These are phyloP conservation scores for Pyrenophora seminiperda DNA, from an alignment of 2,329 filamentous ascomycete genomes.

Conservation along the genomic window DNA sequence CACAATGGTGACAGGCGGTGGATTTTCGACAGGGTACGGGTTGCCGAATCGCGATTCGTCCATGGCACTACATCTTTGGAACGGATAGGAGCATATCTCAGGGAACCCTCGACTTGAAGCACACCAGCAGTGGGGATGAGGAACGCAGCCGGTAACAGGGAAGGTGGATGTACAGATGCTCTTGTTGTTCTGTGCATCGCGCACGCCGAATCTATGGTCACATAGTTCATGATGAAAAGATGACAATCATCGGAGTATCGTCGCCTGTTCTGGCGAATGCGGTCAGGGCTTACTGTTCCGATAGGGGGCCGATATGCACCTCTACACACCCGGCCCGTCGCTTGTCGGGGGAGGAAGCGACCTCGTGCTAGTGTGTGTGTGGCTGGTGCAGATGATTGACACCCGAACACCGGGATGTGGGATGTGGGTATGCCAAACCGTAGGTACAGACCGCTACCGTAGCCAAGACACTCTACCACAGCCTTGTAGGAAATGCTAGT, in stretches of 20 bases:
- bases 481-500: neutral
- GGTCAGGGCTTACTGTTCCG: slow-evolving; percentile 5
- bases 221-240: slow-evolving; percentile 9
- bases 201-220: slow-evolving; percentile 7
- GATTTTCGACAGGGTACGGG: slow-evolving; percentile 1
- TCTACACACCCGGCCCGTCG: neutral
- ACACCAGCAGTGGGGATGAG: slow-evolving; percentile 10
- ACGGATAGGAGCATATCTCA: slow-evolving; percentile 1
- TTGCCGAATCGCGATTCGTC: slow-evolving; percentile 1
- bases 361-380: slow-evolving; percentile 9
- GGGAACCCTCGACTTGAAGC: slow-evolving; percentile 5
- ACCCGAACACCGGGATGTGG: slow-evolving; percentile 1
- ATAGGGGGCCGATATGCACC: slow-evolving; percentile 1
- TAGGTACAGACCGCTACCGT: slow-evolving; percentile 7
- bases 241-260: slow-evolving; percentile 5
- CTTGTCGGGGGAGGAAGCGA: neutral
- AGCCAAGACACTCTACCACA: neutral
- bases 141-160: neutral
- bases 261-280: slow-evolving; percentile 4
- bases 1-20: slow-evolving; percentile 11
- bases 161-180: neutral
- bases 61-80: neutral
- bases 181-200: slow-evolving; percentile 9
- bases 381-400: slow-evolving; percentile 8
- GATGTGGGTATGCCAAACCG: neutral